Evolutionary conservation across 1,284 basidiomycete genomes (phyloP).

Genomic region (Apiotrichum gracile): DNA sequence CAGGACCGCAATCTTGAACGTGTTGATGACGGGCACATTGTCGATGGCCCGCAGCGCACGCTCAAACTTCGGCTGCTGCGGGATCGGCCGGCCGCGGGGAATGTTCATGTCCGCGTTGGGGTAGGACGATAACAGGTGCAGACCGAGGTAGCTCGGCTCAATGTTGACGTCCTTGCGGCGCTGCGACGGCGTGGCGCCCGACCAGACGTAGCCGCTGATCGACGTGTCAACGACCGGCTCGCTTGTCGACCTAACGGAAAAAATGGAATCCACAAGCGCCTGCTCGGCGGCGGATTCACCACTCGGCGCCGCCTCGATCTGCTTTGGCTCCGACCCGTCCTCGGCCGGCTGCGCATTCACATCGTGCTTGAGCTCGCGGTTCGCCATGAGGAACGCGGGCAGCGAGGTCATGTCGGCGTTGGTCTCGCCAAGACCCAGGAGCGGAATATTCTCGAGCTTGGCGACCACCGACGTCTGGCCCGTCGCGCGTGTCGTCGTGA

Average conservation of each 20-base stretch:
- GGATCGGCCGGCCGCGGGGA: constrained; percentile 47
- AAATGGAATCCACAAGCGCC: constrained; percentile 2
- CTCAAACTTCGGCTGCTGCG: constrained; percentile 53
- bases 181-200: constrained; percentile 73
- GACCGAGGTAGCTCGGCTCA: constrained; percentile 78
- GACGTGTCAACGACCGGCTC: constrained; percentile 18
- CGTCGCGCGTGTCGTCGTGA: constrained; percentile 78
- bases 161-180: constrained; percentile 75
- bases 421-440: constrained; percentile 74
- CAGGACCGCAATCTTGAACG: constrained; percentile 92
- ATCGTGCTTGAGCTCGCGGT: constrained; percentile 50
- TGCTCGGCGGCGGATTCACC: neutral
- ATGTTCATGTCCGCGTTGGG: constrained; percentile 51
- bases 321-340: neutral
- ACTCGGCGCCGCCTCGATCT: neutral
- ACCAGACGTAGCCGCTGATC: constrained; percentile 64
- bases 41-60: constrained; percentile 71
- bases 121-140: constrained; percentile 76
- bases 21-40: constrained; percentile 89
- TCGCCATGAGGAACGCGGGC: constrained; percentile 67
- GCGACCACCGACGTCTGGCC: constrained; percentile 81
- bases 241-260: constrained; percentile 5
- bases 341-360: constrained; percentile 2
- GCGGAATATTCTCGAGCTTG: constrained; percentile 81
- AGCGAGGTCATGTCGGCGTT: constrained; percentile 66